These are phyloP conservation scores for Pontederia crassipes DNA, from an alignment of 176 grass and related monocot genomes.

Conservation along the genomic window DNA sequence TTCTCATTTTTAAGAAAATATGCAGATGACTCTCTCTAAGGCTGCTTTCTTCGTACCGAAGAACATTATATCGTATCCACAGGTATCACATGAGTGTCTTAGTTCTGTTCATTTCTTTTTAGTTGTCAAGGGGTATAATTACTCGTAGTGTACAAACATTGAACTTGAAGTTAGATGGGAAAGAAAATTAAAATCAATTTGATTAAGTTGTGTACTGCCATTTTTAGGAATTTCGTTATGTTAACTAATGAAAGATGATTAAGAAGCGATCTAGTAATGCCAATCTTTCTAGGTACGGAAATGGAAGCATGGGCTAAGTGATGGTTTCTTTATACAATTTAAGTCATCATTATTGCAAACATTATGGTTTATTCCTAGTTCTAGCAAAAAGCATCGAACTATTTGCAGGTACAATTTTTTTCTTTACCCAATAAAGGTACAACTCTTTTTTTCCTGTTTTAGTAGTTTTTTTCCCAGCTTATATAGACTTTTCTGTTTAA, in stretches of 20 bases:
- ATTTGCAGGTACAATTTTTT: conserved; percentile 56
- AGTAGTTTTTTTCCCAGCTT: too few relatives aligned
- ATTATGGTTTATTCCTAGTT: conserved; percentile 82
- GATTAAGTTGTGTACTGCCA: too few relatives aligned
- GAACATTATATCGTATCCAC: conserved; percentile 73
- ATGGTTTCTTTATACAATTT: conserved; percentile 98
- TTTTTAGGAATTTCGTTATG: too few relatives aligned
- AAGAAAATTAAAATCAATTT: too few relatives aligned
- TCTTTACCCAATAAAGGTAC: background rate
- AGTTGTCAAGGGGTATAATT: too few relatives aligned
- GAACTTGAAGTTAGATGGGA: too few relatives aligned
- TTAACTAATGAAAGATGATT: too few relatives aligned
- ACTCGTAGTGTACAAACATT: too few relatives aligned
- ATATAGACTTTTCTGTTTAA: too few relatives aligned
- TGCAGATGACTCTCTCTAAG: conserved; percentile 48
- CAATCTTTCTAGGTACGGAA: conserved; percentile 54
- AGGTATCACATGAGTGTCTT: conserved; percentile 49
- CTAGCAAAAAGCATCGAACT: conserved; percentile 46
- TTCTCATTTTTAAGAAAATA: conserved; percentile 83
- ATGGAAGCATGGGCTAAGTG: conserved; percentile 89
- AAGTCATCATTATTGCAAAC: conserved; percentile 56
- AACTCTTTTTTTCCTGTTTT: background rate
- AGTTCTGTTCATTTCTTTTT: too few relatives aligned
- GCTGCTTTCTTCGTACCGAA: conserved; percentile 79
- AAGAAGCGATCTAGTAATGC: background rate